These are phyloP conservation scores for Boletellus sp. DNA, from an alignment of 768 basidiomycete species.

Conservation along the genomic window DNA sequence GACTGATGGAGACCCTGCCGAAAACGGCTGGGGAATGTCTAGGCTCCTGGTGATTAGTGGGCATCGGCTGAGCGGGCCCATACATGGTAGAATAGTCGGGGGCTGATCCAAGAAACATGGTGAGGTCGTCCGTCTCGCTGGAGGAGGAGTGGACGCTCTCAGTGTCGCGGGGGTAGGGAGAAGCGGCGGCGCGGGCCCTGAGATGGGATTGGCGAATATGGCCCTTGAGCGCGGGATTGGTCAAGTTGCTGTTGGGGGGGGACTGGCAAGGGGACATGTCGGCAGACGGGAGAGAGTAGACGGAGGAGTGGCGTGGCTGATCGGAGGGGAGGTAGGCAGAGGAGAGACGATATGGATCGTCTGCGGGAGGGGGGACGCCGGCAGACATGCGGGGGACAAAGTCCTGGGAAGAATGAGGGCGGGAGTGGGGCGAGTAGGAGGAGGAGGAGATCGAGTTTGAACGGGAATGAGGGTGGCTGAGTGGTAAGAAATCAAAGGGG, in stretches of 20 bases:
- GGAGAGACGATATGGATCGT: constrained; percentile 70
- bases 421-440: constrained; percentile 66
- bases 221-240: constrained; percentile 73
- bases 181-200: constrained; percentile 75
- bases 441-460: constrained; percentile 76
- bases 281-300: constrained; percentile 39
- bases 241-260: constrained; percentile 71
- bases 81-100: constrained; percentile 71
- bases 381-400: constrained; percentile 50
- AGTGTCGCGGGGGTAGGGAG: constrained; percentile 82
- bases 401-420: constrained; percentile 78
- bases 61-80: constrained; percentile 40
- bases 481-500: constrained; percentile 69
- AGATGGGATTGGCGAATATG: constrained; percentile 73
- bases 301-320: constrained; percentile 44
- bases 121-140: constrained; percentile 84
- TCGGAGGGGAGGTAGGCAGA: constrained; percentile 47
- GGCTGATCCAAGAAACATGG: constrained; percentile 63
- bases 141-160: constrained; percentile 86
- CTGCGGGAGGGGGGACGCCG: constrained; percentile 47
- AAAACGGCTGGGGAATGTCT: constrained; percentile 72
- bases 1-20: constrained; percentile 69
- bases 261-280: constrained; percentile 54
- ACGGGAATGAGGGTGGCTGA: constrained; percentile 64
- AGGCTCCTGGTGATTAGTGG: constrained; percentile 36